phyloP scores from a whole-genome alignment of 768 basidiomycete species.

The Xanthoconium stramineum region DNA sequence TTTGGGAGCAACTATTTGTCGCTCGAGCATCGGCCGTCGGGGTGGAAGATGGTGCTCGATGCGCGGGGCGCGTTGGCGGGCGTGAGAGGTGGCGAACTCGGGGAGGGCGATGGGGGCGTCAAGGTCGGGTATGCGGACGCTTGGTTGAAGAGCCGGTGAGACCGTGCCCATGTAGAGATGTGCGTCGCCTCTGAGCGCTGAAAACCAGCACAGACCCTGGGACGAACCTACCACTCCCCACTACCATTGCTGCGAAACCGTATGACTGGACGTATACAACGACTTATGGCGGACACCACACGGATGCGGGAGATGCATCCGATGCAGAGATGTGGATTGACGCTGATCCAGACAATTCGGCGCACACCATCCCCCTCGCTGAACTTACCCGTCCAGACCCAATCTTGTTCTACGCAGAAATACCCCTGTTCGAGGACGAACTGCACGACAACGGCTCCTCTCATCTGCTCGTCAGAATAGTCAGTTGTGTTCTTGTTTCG shows the following conservation, averaged over 20 bases:
- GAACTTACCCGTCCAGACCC: constrained; percentile 89
- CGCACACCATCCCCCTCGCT: constrained; percentile 74
- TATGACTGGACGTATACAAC: constrained; percentile 99
- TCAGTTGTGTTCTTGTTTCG: constrained; percentile 40
- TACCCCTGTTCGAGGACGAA: constrained; percentile 94
- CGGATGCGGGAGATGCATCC: constrained; percentile 4
- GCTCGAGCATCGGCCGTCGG: constrained; percentile 61
- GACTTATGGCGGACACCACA: constrained; percentile 65
- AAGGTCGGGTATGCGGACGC: constrained; percentile 93
- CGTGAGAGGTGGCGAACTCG: constrained; percentile 76
- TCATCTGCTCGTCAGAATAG: constrained; percentile 78
- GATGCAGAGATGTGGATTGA: constrained; percentile 42
- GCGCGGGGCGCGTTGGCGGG: constrained; percentile 61
- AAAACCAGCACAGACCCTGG: constrained; percentile 60
- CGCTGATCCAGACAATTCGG: constrained; percentile 53
- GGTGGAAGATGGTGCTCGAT: constrained; percentile 65
- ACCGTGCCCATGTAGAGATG: no score
- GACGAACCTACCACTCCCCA: constrained; percentile 63
- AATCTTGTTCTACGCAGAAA: constrained; percentile 96
- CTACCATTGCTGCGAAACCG: constrained; percentile 73
- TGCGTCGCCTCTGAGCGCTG: constrained; percentile 23
- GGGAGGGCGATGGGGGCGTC: constrained; percentile 83
- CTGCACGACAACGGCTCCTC: constrained; percentile 96
- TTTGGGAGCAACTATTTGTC: constrained; percentile 82
- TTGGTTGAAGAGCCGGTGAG: constrained; percentile 86